Base-by-base conservation (phyloP, 2,329 filamentous ascomycete genomes). In the Aspergillus novofumigatus region DNA sequence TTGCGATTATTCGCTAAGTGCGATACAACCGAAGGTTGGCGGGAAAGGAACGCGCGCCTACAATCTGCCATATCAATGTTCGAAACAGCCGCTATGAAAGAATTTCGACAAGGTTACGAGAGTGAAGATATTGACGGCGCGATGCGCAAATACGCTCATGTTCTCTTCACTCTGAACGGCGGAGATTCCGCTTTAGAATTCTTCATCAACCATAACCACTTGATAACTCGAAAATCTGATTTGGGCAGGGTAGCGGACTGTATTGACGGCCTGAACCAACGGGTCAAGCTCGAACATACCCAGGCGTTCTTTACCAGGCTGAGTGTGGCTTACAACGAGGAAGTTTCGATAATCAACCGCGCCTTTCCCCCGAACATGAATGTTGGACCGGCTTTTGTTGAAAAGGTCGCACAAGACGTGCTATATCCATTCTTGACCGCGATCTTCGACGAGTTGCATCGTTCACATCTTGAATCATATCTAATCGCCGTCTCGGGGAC, bases 51-150 rank as follows among this genome's bases (percentile, higher is more conserved):
- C 66, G 85, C 89, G 60, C 90, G 88, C 68, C 78, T 99, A 21
- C 79, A 84, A 41, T 83, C 81, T 25, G 92, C 95, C 83, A 84
- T 88, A 62, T 83, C 83, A 41, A 87, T 94, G 58, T 99, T 99
- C 67, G 93, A 97, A 75, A 92, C 88, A 56, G 92, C 92, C 3
- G 92, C 95, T 3, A 77, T 97, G 52, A 84, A 89, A 51, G 94
- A 99, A 72, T 99, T 99, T 65, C 90, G 95, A 73, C 89, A 94
- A 68, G 94, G 91, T 3, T 96, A 95, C 64, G 91, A 94, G 71
- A 87, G 86, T 47, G 90, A 89, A 77, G 93, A 99, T 71, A 86
- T 95, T 54, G 89, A 96, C 62, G 92, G 91, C 2, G 83, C 87
- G 54, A 97, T 97, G 93, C 86, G 83, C 64, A 85, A 89, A 68